Evolutionary conservation across 345 rosid species (phyloP), one percentile per base, ranked within the genome.

Genomic region (Populus deltoides): DNA sequence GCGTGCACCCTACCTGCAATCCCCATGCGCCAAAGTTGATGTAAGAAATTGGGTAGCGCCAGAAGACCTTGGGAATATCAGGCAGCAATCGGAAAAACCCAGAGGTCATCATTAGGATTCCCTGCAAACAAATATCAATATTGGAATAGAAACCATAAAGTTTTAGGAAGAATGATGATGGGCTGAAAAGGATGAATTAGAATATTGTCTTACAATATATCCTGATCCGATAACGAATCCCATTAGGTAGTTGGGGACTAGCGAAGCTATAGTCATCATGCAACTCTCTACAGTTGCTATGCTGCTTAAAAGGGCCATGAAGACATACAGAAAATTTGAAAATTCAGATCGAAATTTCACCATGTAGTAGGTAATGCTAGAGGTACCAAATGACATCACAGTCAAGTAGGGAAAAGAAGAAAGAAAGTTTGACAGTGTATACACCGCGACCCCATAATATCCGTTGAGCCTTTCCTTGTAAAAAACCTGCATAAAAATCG

Each of bases 201-300:
- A 38, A 68, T 7, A 17, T 16, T 68, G 7, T 78, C 91, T 84
- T 83, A 89, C 91, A 31, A 89, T 80, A 71, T 83, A 87, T 62
- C 87, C 90, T 1, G 88, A 81, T 81, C 90, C 90, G 41, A 87
- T 41, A 18, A 87, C 78, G 82, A 89, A 29, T 70, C 91, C 91
- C 82, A 76, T 84, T 61, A 89, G 41, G 86, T 75, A 89, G 85
- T 89, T 89, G 76, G 90, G 88, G 76, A 89, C 91, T 36, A 89
- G 35, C 11, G 91, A 80, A 73, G 91, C 90, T 78, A 89, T 85
- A 41, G 84, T 79, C 88, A 89, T 87, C 90, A 87, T 87, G 84
- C 87, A 84, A 83, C 90, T 85, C 81, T 89, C 90, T 7, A 89
- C 81, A 3, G 84, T 73, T 68, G 91, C 86, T n/a, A 89, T 82